These are phyloP conservation scores for Musa acuminata DNA, from an alignment of 176 grass and related monocot species.

Conservation along the genomic window DNA sequence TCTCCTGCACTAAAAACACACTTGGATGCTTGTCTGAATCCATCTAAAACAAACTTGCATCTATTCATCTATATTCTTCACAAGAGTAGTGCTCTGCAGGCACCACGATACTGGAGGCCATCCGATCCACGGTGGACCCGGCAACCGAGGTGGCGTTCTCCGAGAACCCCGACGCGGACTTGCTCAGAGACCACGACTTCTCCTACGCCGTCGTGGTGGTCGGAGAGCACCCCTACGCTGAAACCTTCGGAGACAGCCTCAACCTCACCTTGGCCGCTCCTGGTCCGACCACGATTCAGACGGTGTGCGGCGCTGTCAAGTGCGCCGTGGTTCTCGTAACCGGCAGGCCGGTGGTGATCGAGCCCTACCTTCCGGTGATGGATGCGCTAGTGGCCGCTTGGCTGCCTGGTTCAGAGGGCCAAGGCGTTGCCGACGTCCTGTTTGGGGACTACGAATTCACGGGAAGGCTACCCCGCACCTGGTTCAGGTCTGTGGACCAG, in stretches of 20 bases:
- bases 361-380: conserved; percentile 40
- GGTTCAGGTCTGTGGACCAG: conserved; percentile 95
- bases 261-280: conserved; percentile 94
- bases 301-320: conserved; percentile 42
- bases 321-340: conserved; percentile 67
- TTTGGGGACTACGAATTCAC: conserved; percentile 87
- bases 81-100: conserved; percentile 16
- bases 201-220: conserved; percentile 74
- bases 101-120: conserved; percentile 77
- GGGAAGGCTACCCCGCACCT: conserved; percentile 77
- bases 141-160: conserved; percentile 61
- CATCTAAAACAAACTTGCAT: background rate
- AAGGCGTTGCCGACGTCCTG: conserved; percentile 74
- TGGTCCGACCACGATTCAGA: conserved; percentile 58
- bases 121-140: conserved; percentile 67
- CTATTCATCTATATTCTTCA: background rate
- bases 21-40: no score
- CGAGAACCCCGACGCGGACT: conserved; percentile 66
- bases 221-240: conserved; percentile 78
- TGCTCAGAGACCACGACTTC: conserved; percentile 59
- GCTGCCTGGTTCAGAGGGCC: conserved; percentile 77
- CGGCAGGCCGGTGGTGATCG: conserved; percentile 77
- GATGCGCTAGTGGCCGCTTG: conserved; percentile 78
- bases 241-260: conserved; percentile 72
- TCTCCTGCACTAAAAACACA: no score